Evolutionary conservation across 2,329 filamentous ascomycete species (phyloP), one percentile per base, ranked within the genome.

Genomic region (Colletotrichum horii): DNA sequence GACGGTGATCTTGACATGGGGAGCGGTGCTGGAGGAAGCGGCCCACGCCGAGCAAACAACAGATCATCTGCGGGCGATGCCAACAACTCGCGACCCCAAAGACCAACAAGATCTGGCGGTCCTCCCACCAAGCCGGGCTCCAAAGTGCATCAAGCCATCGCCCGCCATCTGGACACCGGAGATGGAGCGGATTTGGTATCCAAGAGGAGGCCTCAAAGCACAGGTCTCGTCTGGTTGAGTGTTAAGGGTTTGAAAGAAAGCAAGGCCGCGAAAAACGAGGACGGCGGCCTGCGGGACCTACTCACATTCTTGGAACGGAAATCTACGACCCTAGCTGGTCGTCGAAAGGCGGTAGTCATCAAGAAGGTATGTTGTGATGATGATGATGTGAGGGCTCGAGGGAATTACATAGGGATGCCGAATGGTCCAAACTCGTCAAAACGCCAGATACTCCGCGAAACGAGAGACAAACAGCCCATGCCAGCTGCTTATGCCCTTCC

Each of bases 231-330:
- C 14, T 81, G 79, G 79, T 78, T 92, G 52, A 87, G 86, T 74
- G 86, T 96, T 26, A 86, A 87, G 77, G 94, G 94, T 30, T 88
- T 95, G 80, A 92, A 90, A 80, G 84, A 90, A 60, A 95, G 93
- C 86, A 95, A 93, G 83, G 93, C 93, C 9, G 88, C 90, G 14
- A 87, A 82, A 32, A 94, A 95, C 78, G 82, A 89, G 34, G 94
- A 94, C 71, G 93, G 93, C 65, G 94, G 94, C 24, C 81, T 94
- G 30, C 88, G 89, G 75, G 90, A 91, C 75, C 87, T 95, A 34
- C 83, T 95, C 69, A 87, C 87, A 66, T 95, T 95, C 81, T 85
- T 96, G 77, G 93, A 95, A 84, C 91, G 92, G 80, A 95, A 95
- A 83, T 90, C 93, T 62, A 88, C 89, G 71, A 85, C 88, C 78